Evolutionary conservation across 2,329 filamentous ascomycete genomes (phyloP), one percentile per base, ranked within the genome.

Genomic region (Fusarium guadeloupense): DNA sequence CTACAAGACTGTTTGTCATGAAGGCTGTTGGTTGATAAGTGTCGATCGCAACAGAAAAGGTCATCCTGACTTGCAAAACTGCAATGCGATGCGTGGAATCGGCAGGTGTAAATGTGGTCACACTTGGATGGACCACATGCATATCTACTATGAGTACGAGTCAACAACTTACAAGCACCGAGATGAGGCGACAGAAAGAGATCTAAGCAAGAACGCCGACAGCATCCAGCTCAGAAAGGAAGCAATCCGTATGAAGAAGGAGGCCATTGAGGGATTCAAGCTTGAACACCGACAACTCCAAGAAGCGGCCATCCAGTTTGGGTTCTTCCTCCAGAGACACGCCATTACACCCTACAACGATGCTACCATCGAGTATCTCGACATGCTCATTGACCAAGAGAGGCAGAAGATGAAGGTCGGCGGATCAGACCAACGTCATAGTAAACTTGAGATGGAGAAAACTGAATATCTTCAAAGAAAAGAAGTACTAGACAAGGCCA

Each of bases 1-100:
- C 6, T 65, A 69, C 21, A 67, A 52, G n/a, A 56, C 52, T 3
- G 37, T 48, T 2, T 69, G 66, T 0, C 66, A 69, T 21, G 8
- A 20, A 1, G 26, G n/a, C n/a, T n/a, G n/a, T n/a, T n/a, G n/a
- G n/a, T n/a, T n/a, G n/a, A n/a, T n/a, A n/a, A n/a, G n/a, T n/a
- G n/a, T n/a, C n/a, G n/a, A n/a, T n/a, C n/a, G n/a, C n/a, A n/a
- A n/a, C n/a, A n/a, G n/a, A n/a, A n/a, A n/a, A n/a, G n/a, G n/a
- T n/a, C n/a, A n/a, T n/a, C n/a, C n/a, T n/a, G n/a, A n/a, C n/a
- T n/a, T n/a, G n/a, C n/a, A n/a, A n/a, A n/a, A n/a, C n/a, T n/a
- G n/a, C n/a, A n/a, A n/a, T 25, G 52, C 52, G 2, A 56, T 59
- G 31, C 17, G 20, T 17, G 0, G 1, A 6, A 4, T 9, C 5